Conservation (phyloP, 2,329 filamentous ascomycete genomes). For the Colletotrichum sublineola region DNA sequence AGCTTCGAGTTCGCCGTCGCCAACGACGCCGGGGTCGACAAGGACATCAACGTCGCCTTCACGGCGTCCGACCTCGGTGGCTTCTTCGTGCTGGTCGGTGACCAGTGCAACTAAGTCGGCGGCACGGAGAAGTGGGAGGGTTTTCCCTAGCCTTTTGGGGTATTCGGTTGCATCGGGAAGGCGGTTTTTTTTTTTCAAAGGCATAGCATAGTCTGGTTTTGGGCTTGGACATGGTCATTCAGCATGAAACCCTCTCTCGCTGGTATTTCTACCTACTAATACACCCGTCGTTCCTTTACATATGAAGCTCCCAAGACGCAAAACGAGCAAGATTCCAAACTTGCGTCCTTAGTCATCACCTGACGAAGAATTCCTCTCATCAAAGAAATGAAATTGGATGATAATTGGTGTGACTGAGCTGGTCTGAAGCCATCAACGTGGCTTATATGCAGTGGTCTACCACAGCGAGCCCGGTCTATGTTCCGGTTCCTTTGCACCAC, state of each 20-base stretch:
- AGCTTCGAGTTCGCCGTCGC: conserved; percentile 30
- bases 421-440: neutral
- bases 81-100: conserved; percentile 31
- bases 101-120: conserved; percentile 26
- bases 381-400: neutral
- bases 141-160: neutral
- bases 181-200: conserved; percentile 6
- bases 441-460: neutral
- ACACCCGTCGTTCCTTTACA: neutral
- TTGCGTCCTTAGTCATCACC: too few relatives aligned
- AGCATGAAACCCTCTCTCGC: neutral
- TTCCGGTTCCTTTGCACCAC: too few relatives aligned
- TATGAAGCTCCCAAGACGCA: neutral
- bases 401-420: neutral
- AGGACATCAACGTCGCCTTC: conserved; percentile 26
- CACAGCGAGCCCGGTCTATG: neutral
- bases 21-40: conserved; percentile 7
- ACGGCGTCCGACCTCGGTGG: conserved; percentile 5
- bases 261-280: conserved; percentile 22
- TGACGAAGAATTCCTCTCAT: neutral
- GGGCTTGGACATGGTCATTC: neutral
- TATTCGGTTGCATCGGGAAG: neutral
- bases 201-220: neutral
- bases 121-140: neutral
- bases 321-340: too few relatives aligned